These are phyloP conservation scores for Colletotrichum euphorbiae DNA, from an alignment of 2,329 filamentous ascomycete genomes.

Conservation along the genomic window DNA sequence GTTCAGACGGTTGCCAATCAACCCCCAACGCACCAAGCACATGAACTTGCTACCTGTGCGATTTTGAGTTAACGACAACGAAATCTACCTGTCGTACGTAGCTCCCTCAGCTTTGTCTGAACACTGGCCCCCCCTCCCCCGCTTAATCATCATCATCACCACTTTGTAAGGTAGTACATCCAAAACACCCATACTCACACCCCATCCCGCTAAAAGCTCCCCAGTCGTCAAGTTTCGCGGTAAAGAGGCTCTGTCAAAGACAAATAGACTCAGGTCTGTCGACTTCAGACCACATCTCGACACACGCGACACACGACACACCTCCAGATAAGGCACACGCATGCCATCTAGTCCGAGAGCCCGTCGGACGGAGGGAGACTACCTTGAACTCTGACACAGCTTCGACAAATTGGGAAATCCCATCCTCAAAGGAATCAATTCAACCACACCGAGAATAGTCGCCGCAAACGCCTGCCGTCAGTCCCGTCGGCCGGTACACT, in stretches of 20 bases:
- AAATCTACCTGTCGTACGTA: slow-evolving; percentile 1
- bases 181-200: no score
- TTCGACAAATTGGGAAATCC: slow-evolving; percentile 8
- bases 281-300: neutral
- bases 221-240: neutral
- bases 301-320: neutral
- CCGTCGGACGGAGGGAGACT: slow-evolving; percentile 4
- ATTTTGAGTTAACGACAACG: slow-evolving; percentile 29
- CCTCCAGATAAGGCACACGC: neutral
- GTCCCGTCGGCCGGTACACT: no score
- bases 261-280: neutral
- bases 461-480: neutral
- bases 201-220: neutral
- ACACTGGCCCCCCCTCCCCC: neutral
- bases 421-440: neutral
- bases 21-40: slow-evolving; percentile 17
- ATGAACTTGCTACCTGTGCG: slow-evolving; percentile 16
- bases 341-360: neutral
- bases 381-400: neutral
- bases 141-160: slow-evolving; percentile 3
- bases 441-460: no score
- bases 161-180: no score
- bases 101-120: no score
- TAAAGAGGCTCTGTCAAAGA: slow-evolving; percentile 3
- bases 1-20: slow-evolving; percentile 31